Evolutionary conservation across 305 asterid species (phyloP).

Genomic region (Plantago rigida): DNA sequence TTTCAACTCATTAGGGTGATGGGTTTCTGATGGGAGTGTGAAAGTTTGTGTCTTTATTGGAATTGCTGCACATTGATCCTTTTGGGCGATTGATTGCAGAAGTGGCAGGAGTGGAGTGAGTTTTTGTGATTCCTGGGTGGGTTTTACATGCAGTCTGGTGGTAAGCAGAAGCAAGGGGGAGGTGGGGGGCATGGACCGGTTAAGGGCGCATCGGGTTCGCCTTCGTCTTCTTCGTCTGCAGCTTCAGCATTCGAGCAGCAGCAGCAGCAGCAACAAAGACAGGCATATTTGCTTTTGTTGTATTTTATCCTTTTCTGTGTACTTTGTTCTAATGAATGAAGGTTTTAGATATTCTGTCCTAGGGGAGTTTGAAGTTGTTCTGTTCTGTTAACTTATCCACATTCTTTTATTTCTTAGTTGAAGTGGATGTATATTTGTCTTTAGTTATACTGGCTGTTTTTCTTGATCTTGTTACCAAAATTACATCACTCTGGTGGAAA

Average conservation of each 20-base stretch:
- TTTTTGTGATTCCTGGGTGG: slow-evolving; percentile 5
- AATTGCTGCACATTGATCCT: slow-evolving; percentile 9
- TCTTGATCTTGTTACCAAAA: too few relatives aligned
- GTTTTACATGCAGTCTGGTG: slow-evolving; percentile 81
- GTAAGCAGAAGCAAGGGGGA: slow-evolving; percentile 74
- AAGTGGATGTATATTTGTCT: too few relatives aligned
- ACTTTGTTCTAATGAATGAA: not conserved
- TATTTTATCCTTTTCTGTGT: not conserved
- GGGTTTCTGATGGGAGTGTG: too few relatives aligned
- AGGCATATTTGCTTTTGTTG: slow-evolving; percentile 24
- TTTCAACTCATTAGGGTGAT: too few relatives aligned
- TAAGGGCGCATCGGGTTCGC: slow-evolving; percentile 73
- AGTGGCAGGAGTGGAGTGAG: not conserved
- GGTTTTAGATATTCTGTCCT: not conserved
- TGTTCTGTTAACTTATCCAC: too few relatives aligned
- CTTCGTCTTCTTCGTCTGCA: slow-evolving; percentile 82
- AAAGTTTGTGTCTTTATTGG: not conserved
- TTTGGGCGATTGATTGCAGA: not conserved
- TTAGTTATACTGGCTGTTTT: too few relatives aligned
- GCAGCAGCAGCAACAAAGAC: slow-evolving; percentile 59
- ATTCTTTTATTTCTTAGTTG: too few relatives aligned
- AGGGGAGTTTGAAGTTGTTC: not conserved
- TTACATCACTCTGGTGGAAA: too few relatives aligned
- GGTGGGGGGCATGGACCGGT: slow-evolving; percentile 75
- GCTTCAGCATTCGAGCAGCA: slow-evolving; percentile 81